These are phyloP conservation scores for Amaranthus cruentus DNA, from an alignment of 148 eudicot genomes.

Conservation along the genomic window DNA sequence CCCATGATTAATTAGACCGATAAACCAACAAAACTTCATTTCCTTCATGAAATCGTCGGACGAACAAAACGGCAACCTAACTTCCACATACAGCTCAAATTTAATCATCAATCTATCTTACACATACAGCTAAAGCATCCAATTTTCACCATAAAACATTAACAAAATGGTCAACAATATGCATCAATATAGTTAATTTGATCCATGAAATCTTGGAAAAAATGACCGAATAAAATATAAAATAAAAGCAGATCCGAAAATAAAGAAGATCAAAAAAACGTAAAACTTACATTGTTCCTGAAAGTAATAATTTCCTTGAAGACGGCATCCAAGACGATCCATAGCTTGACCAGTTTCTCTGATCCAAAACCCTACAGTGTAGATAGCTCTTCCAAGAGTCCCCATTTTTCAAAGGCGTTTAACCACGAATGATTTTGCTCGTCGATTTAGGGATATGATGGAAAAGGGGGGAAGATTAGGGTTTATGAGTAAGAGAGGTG, in stretches of 20 bases:
- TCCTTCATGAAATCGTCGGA: no score
- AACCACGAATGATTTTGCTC: background rate
- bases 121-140: no score
- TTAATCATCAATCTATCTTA: no score
- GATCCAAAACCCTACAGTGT: constrained; percentile 91
- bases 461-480: constrained; percentile 19
- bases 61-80: no score
- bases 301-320: constrained; percentile 73
- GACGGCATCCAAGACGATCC: constrained; percentile 88
- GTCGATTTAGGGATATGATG: constrained; percentile 3
- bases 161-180: background rate
- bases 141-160: background rate
- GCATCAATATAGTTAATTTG: constrained; percentile 6
- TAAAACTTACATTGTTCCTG: constrained; percentile 61
- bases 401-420: constrained; percentile 39
- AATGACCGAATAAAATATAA: background rate
- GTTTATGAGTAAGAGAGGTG: constrained; percentile 13
- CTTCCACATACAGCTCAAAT: no score
- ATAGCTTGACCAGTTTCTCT: constrained; percentile 91
- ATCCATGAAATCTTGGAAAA: constrained; percentile 9
- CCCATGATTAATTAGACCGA: background rate
- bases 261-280: background rate
- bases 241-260: constrained; percentile 11
- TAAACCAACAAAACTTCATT: background rate
- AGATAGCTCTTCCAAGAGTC: constrained; percentile 71